Evolutionary conservation across 345 rosid species (phyloP).

Genomic region (Iberis pinnata): DNA sequence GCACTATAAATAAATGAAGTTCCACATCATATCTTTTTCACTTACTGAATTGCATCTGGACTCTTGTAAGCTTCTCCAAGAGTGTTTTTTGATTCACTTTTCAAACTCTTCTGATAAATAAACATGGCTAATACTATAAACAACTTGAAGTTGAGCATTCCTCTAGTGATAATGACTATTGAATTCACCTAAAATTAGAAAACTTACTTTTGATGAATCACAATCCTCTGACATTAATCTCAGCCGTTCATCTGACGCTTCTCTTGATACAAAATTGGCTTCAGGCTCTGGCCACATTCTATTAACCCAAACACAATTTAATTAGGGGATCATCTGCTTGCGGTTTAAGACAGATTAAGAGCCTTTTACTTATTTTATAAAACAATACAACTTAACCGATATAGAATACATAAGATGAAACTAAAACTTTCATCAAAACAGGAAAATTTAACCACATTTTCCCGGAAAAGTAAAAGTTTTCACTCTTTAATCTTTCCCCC

Average conservation of each 20-base stretch:
- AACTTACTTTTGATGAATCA: conserved; percentile 53
- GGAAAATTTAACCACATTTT: conserved; percentile 1
- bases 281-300: conserved; percentile 92
- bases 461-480: neutral
- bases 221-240: conserved; percentile 67
- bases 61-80: conserved; percentile 67
- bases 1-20: neutral
- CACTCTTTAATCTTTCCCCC: neutral
- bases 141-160: neutral
- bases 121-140: conserved; percentile 7
- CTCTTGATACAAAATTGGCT: conserved; percentile 40
- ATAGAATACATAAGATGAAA: too few relatives aligned
- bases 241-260: conserved; percentile 44
- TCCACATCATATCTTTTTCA: neutral
- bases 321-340: too few relatives aligned
- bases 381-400: too few relatives aligned
- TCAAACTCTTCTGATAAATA: conserved; percentile 40
- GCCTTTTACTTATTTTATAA: too few relatives aligned
- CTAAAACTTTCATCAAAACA: conserved; percentile 1
- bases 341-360: too few relatives aligned
- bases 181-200: neutral
- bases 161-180: neutral
- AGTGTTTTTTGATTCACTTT: conserved; percentile 47
- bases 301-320: neutral
- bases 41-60: conserved; percentile 74